phyloP scores from a whole-genome alignment of 2,329 filamentous ascomycete species.

The Myrmaecium sp. region DNA sequence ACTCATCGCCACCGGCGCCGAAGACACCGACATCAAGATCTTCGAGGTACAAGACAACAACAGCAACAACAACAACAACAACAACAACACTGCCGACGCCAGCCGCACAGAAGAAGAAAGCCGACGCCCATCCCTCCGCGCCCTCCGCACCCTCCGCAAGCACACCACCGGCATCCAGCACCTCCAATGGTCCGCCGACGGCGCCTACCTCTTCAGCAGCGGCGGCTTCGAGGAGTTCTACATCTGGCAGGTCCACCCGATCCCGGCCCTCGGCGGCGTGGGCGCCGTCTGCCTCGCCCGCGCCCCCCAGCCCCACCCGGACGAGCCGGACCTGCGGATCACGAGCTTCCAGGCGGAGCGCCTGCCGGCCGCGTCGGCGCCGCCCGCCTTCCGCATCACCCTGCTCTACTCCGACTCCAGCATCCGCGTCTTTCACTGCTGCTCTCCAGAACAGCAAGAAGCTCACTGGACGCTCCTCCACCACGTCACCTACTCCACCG shows the following conservation, averaged over 20 bases:
- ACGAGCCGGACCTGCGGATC: conserved; percentile 55
- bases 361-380: conserved; percentile 7
- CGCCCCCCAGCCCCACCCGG: no score
- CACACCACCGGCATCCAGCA: conserved; percentile 76
- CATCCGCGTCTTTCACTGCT: conserved; percentile 34
- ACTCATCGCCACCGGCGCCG: conserved; percentile 49
- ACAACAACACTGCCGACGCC: conserved; percentile 1
- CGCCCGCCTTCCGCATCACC: conserved; percentile 38
- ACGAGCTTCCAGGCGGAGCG: conserved; percentile 52
- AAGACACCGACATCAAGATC: conserved; percentile 61
- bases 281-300: conserved; percentile 37
- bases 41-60: no score
- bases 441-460: conserved; percentile 5
- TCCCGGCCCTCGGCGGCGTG: conserved; percentile 37
- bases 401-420: conserved; percentile 75
- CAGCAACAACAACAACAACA: no score
- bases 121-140: conserved; percentile 25
- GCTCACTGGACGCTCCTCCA: conserved; percentile 20
- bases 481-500: conserved; percentile 28
- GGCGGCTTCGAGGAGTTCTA: conserved; percentile 81
- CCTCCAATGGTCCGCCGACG: conserved; percentile 52
- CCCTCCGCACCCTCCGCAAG: conserved; percentile 49
- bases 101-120: neutral
- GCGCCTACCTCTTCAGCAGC: conserved; percentile 64
- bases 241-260: conserved; percentile 51